Conservation (phyloP, 2,329 filamentous ascomycete species). For the Scorias spongiosa region DNA sequence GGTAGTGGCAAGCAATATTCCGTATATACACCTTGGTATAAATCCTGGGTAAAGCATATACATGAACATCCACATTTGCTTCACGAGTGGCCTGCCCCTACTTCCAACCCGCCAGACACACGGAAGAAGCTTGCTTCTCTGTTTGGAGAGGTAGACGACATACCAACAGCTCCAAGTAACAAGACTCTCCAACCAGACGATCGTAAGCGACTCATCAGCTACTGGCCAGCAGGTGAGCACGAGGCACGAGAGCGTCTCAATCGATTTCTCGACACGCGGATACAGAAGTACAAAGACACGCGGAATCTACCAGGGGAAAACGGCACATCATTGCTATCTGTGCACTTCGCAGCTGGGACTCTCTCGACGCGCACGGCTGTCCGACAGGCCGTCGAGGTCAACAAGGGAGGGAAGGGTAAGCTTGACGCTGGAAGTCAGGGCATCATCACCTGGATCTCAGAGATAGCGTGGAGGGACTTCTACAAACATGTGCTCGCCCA, state of each 20-base stretch:
- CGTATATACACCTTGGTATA: conserved; percentile 73
- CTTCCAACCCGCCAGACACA: conserved; percentile 36
- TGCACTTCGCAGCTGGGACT: conserved; percentile 56
- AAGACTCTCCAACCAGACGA: conserved; percentile 48
- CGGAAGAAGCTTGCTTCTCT: conserved; percentile 36
- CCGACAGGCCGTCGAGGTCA: conserved; percentile 44
- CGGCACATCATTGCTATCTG: conserved; percentile 54
- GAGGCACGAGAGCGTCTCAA: conserved; percentile 50
- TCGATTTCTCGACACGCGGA: conserved; percentile 52
- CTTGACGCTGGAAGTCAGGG: conserved; percentile 53
- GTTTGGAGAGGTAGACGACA: conserved; percentile 36
- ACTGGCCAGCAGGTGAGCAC: conserved; percentile 65
- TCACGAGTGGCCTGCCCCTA: conserved; percentile 43
- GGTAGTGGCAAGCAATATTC: conserved; percentile 65
- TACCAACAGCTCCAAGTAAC: conserved; percentile 47
- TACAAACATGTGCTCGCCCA: conserved; percentile 73
- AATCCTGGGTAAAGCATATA: conserved; percentile 58
- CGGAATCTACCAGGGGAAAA: conserved; percentile 51
- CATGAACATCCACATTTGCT: conserved; percentile 55
- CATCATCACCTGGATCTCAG: conserved; percentile 60
- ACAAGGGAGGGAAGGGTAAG: conserved; percentile 38
- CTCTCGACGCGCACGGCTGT: conserved; percentile 54
- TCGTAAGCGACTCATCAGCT: conserved; percentile 36
- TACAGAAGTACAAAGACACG: conserved; percentile 44
- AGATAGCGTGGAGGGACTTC: conserved; percentile 77